These are phyloP conservation scores for Bipolaris zeicola DNA, from an alignment of 2,329 filamentous ascomycete genomes.

Conservation along the genomic window DNA sequence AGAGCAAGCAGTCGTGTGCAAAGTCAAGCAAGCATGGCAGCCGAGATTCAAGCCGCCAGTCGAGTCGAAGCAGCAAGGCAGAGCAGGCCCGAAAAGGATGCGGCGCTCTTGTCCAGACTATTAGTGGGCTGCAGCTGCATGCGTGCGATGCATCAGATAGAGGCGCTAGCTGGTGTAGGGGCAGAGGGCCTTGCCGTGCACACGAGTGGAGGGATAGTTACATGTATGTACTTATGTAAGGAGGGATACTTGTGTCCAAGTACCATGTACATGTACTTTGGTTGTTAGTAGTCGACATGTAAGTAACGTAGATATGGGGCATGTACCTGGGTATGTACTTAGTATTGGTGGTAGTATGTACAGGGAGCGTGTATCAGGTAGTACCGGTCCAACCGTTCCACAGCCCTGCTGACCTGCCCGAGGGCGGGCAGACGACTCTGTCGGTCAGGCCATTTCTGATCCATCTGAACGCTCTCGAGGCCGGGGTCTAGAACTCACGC, in stretches of 20 bases:
- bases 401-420: background rate
- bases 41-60: background rate
- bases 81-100: background rate
- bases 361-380: no score
- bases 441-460: no score
- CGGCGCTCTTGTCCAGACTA: conserved; percentile 1
- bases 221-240: background rate
- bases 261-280: no score
- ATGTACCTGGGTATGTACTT: no score
- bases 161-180: conserved; percentile 4
- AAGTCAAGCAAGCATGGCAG: background rate
- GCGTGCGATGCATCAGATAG: background rate
- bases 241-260: no score
- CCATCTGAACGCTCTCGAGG: conserved; percentile 1
- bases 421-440: background rate
- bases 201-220: no score
- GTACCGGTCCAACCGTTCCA: background rate
- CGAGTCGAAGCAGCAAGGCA: background rate
- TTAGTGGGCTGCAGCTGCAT: conserved; percentile 4
- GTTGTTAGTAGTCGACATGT: no score
- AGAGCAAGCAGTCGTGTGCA: background rate
- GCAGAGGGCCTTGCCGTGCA: background rate
- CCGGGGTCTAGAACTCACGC: conserved; percentile 10
- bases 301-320: no score
- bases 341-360: background rate